Conservation (phyloP, 805 yeast genomes). For the Hanseniaspora valbyensis region DNA sequence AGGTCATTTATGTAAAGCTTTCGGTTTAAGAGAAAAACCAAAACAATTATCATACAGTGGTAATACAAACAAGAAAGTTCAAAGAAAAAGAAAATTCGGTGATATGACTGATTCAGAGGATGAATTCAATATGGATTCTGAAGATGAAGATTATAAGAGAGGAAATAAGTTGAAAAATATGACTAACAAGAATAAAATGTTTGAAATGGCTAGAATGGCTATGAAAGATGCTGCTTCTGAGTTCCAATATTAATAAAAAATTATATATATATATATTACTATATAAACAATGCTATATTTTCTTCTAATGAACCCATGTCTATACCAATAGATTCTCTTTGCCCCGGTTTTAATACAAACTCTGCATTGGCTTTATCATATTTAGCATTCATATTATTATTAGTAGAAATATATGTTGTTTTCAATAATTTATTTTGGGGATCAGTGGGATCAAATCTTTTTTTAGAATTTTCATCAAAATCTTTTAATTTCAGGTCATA, state of each 20-base stretch:
- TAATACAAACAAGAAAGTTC: conserved; percentile 22
- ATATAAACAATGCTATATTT: conserved; percentile 10
- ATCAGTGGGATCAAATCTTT: conserved; percentile 21
- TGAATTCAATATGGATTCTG: conserved; percentile 20
- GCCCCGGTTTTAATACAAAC: not conserved
- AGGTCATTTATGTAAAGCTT: conserved; percentile 92
- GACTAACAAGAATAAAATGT: conserved; percentile 62
- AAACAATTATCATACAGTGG: conserved; percentile 47
- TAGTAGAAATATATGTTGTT: conserved; percentile 24
- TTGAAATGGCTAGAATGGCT: conserved; percentile 61
- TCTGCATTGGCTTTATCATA: not conserved
- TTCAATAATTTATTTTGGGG: conserved; percentile 29
- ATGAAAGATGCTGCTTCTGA: conserved; percentile 56
- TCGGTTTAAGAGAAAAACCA: conserved; percentile 91
- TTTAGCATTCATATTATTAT: not conserved
- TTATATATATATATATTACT: conserved; percentile 14
- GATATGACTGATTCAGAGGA: conserved; percentile 16
- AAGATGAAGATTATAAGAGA: conserved; percentile 29
- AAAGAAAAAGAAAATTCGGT: conserved; percentile 20
- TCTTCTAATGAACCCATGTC: conserved; percentile 9
- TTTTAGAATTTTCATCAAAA: conserved; percentile 15
- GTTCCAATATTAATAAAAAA: conserved; percentile 39
- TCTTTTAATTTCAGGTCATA: conserved; percentile 12
- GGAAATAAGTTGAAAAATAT: conserved; percentile 41
- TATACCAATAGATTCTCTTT: not conserved